phyloP scores from a whole-genome alignment of 2,329 filamentous ascomycete genomes.

The Ophiostoma sp. region DNA sequence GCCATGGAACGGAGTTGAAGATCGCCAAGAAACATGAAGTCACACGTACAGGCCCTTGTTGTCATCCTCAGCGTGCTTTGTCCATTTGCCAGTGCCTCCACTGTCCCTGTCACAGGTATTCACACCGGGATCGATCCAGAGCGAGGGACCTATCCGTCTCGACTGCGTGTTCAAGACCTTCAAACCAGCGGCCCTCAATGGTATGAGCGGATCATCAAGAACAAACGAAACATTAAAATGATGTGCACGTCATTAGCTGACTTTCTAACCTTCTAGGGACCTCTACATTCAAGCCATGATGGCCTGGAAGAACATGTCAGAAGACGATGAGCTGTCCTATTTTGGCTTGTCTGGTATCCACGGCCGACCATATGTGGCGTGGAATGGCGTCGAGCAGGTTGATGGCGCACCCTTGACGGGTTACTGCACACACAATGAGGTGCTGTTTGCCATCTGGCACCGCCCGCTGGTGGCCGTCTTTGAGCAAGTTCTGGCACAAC shows the following conservation, averaged over 20 bases:
- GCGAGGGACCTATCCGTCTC: constrained; percentile 41
- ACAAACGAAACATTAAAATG: constrained; percentile 30
- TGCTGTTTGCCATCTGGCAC: constrained; percentile 53
- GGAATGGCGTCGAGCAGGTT: constrained; percentile 35
- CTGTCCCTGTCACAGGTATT: constrained; percentile 38
- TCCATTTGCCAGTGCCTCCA: not conserved
- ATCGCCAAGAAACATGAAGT: not conserved
- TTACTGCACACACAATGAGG: constrained; percentile 47
- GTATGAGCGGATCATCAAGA: constrained; percentile 26
- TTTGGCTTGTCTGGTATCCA: constrained; percentile 47
- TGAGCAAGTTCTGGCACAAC: constrained; percentile 51
- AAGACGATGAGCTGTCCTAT: constrained; percentile 45
- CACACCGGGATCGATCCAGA: constrained; percentile 34
- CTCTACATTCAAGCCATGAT: constrained; percentile 47
- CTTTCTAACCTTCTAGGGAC: constrained; percentile 38
- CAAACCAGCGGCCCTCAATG: constrained; percentile 42
- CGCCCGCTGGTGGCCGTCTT: constrained; percentile 52
- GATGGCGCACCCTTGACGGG: constrained; percentile 36
- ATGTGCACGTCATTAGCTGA: not conserved
- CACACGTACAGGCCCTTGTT: too few species aligned
- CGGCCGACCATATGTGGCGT: constrained; percentile 31
- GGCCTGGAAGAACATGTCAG: constrained; percentile 41
- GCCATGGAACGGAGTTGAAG: too few species aligned
- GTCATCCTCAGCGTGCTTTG: not conserved
- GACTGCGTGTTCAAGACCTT: constrained; percentile 47